Percentiles rank a stretch among this genome's conserved stretches.
These are phyloP conservation scores for Dactylella cylindrospora DNA, from an alignment of 2,329 filamentous ascomycete species.

Conservation along the genomic window DNA sequence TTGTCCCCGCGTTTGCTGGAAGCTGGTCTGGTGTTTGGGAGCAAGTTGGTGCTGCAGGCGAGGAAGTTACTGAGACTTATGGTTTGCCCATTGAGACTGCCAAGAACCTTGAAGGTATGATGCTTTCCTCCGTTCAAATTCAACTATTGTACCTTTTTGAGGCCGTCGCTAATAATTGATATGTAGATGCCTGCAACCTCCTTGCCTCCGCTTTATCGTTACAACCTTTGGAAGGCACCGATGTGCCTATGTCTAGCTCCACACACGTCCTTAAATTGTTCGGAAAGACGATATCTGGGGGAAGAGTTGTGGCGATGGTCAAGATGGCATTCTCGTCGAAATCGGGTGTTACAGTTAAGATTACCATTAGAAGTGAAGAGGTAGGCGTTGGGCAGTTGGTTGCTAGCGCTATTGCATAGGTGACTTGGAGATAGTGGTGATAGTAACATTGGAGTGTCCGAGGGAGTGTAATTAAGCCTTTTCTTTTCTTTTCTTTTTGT, in stretches of 20 bases:
- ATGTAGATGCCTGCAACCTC: conserved; percentile 83
- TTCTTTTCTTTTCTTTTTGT: neutral
- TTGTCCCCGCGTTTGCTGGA: conserved; percentile 87
- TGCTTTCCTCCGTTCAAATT: neutral
- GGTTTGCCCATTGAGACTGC: conserved; percentile 75
- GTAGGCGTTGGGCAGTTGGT: conserved; percentile 83
- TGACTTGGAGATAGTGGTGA: neutral
- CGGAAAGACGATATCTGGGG: conserved; percentile 89
- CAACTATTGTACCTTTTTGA: conserved; percentile 9
- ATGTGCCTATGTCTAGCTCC: conserved; percentile 81
- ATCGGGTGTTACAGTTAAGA: conserved; percentile 93
- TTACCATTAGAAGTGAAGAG: conserved; percentile 88
- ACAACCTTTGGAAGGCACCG: conserved; percentile 90
- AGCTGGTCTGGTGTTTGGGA: conserved; percentile 97
- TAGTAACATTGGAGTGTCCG: conserved; percentile 1
- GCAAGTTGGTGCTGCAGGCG: conserved; percentile 81
- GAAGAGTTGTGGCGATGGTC: conserved; percentile 80
- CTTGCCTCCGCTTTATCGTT: conserved; percentile 82
- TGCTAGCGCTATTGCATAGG: conserved; percentile 58
- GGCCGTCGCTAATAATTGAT: conserved; percentile 21
- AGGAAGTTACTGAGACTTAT: conserved; percentile 82
- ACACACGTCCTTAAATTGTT: conserved; percentile 95
- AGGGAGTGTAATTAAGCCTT: neutral
- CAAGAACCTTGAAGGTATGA: conserved; percentile 87
- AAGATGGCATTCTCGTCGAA: conserved; percentile 93